Percentiles rank a stretch among this genome's conserved stretches.
These are phyloP conservation scores for Aspergillus versicolor DNA, from an alignment of 2,329 filamentous ascomycete species.

Conservation along the genomic window DNA sequence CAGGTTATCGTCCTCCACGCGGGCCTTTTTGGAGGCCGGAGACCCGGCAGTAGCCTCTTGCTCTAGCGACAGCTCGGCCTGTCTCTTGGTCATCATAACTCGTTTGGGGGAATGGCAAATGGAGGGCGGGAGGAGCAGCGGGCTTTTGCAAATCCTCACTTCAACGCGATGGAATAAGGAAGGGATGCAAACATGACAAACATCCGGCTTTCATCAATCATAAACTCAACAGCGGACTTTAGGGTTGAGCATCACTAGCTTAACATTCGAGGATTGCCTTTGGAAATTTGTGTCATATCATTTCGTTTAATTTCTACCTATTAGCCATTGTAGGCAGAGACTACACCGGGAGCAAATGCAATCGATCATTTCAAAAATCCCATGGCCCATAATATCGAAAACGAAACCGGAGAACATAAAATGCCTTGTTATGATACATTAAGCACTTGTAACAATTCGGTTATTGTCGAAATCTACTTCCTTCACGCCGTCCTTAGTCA, in stretches of 20 bases:
- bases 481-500: conserved; percentile 89
- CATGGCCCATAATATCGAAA: conserved; percentile 24
- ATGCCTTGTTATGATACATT: conserved; percentile 36
- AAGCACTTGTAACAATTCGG: conserved; percentile 54
- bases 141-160: conserved; percentile 20
- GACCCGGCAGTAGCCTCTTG: conserved; percentile 34
- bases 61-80: conserved; percentile 45
- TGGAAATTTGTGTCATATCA: conserved; percentile 7
- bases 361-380: conserved; percentile 22
- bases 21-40: conserved; percentile 46
- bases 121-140: conserved; percentile 10
- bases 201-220: conserved; percentile 9
- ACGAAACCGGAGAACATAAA: conserved; percentile 26
- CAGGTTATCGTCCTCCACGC: conserved; percentile 36
- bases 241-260: neutral
- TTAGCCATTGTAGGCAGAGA: conserved; percentile 7
- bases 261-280: neutral
- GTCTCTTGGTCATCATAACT: conserved; percentile 47
- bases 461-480: conserved; percentile 85
- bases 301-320: conserved; percentile 19
- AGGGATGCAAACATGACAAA: conserved; percentile 31
- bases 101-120: conserved; percentile 8
- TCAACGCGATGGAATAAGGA: conserved; percentile 19
- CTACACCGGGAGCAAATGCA: conserved; percentile 19
- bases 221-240: neutral